Conservation (phyloP, 192 early-diverging fungal species). For the Mortierella antarctica region DNA sequence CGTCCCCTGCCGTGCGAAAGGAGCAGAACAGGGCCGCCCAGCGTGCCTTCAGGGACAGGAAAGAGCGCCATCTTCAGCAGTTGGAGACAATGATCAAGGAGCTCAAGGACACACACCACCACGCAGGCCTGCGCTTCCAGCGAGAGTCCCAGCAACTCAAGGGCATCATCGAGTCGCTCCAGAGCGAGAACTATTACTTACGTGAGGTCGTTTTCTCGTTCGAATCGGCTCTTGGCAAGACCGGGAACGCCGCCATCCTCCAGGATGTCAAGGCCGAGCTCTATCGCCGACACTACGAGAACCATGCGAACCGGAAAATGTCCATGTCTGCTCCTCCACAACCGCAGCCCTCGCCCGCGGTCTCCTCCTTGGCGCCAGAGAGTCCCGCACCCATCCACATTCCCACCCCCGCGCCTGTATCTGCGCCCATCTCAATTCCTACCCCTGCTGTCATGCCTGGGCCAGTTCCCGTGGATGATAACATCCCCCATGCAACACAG, state of each 20-base stretch:
- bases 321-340: slow-evolving; percentile 27
- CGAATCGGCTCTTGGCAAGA: slow-evolving; percentile 54
- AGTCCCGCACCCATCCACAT: background rate
- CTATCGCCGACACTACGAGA: slow-evolving; percentile 52
- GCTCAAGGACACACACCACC: slow-evolving; percentile 69
- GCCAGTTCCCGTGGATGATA: slow-evolving; percentile 39
- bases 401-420: slow-evolving; percentile 1
- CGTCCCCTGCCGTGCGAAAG: slow-evolving; percentile 66
- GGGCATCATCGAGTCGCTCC: slow-evolving; percentile 47
- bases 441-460: slow-evolving; percentile 19
- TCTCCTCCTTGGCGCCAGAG: slow-evolving; percentile 5
- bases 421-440: background rate
- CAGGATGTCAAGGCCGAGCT: slow-evolving; percentile 54
- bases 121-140: slow-evolving; percentile 42
- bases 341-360: slow-evolving; percentile 7
- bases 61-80: slow-evolving; percentile 77
- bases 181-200: slow-evolving; percentile 59
- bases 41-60: slow-evolving; percentile 89
- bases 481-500: slow-evolving; percentile 37
- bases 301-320: slow-evolving; percentile 33
- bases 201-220: slow-evolving; percentile 59
- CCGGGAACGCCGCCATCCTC: slow-evolving; percentile 32
- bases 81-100: slow-evolving; percentile 80
- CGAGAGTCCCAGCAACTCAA: slow-evolving; percentile 53
- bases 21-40: slow-evolving; percentile 92